Evolutionary conservation across 139 green algal genomes (phyloP).

Genomic region (Haematococcus lacustris): DNA sequence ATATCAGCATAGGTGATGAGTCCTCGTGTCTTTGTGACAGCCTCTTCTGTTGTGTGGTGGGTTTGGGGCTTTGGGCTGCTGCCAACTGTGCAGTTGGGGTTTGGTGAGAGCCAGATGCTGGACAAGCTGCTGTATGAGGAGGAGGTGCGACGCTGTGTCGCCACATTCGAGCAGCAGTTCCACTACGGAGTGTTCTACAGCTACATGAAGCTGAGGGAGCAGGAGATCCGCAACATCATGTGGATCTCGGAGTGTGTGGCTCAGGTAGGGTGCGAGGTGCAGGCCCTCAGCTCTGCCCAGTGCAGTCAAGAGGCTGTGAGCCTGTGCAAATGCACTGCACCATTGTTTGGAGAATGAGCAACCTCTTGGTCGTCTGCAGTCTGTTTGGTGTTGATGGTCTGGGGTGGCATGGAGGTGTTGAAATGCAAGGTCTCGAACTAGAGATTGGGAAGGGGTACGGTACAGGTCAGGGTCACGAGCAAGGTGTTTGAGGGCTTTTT

Average conservation of each 20-base stretch:
- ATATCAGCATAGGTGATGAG: no score
- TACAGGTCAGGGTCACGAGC: not conserved
- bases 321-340: no score
- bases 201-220: constrained; percentile 86
- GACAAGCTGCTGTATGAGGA: constrained; percentile 94
- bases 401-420: no score
- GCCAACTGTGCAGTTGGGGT: constrained; percentile 73
- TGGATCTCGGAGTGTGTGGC: constrained; percentile 91
- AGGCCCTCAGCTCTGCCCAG: no score
- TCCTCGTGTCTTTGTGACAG: no score
- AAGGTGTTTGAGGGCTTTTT: not conserved
- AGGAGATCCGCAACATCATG: constrained; percentile 94
- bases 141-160: constrained; percentile 68
- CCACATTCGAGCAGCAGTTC: constrained; percentile 90
- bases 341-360: no score
- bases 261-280: constrained; percentile 11
- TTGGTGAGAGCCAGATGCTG: constrained; percentile 85
- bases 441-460: not conserved
- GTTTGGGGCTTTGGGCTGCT: no score
- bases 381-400: constrained; percentile 3
- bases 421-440: not conserved
- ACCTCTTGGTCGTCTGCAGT: no score
- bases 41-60: no score
- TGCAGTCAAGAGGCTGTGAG: not conserved
- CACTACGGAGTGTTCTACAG: constrained; percentile 86